Conservation (phyloP, 768 basidiomycete genomes). For the Kwoniella dejecticola region DNA sequence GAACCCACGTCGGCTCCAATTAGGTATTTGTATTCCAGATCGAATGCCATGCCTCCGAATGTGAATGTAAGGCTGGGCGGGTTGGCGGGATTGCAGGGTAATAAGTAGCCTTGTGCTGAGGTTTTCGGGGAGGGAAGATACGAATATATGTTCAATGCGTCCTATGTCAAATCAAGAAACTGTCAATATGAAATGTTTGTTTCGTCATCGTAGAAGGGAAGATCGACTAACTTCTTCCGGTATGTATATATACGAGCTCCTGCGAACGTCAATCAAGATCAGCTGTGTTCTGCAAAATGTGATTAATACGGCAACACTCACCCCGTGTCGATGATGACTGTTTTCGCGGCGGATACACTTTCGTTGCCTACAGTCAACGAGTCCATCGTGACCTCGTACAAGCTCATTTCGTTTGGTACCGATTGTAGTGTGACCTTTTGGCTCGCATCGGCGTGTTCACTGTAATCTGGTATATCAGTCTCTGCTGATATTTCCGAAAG, state of each 20-base stretch:
- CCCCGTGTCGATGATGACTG: slow-evolving; percentile 15
- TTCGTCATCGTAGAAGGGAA: no score
- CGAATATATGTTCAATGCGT: slow-evolving; percentile 5
- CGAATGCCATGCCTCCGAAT: slow-evolving; percentile 12
- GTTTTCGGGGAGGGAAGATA: not conserved
- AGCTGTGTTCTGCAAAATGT: not conserved
- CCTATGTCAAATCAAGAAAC: not conserved
- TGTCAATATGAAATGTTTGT: not conserved
- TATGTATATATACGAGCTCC: slow-evolving; percentile 15
- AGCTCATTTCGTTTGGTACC: slow-evolving; percentile 7
- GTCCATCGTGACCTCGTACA: slow-evolving; percentile 14
- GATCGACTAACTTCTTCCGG: slow-evolving; percentile 10
- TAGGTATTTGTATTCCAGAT: slow-evolving; percentile 14
- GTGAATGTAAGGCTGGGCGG: slow-evolving; percentile 1
- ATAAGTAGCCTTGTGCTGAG: slow-evolving; percentile 2
- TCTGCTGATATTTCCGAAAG: not conserved
- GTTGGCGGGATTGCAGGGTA: slow-evolving; percentile 9
- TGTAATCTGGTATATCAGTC: not conserved
- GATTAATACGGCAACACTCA: not conserved
- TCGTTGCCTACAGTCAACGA: not conserved
- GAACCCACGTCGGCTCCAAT: slow-evolving; percentile 1
- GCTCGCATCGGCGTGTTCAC: slow-evolving; percentile 14
- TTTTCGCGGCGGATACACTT: not conserved
- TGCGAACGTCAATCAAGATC: not conserved
- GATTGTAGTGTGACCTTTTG: slow-evolving; percentile 12